Base-by-base conservation (phyloP, 73 alveolate species). In the Chromera velia region DNA sequence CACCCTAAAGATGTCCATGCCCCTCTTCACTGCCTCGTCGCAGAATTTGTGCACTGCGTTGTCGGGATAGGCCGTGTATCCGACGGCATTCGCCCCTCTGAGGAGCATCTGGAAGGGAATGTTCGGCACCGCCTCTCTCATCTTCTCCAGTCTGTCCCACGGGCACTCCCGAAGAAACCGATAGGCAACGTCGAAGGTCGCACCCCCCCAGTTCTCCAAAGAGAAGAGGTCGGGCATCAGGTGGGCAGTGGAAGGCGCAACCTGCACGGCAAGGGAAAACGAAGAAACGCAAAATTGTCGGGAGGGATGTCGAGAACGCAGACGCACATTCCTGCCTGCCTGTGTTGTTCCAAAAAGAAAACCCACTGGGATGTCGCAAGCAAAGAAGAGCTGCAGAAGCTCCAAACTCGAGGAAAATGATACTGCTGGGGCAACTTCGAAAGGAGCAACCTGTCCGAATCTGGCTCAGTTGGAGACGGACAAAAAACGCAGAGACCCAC, bases 101-200 rank as follows among this genome's bases (percentile, higher is more conserved):
- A 66, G 45, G 7, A 68, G 49, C 75, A 69, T 69, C 55, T 69
- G 75, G 0, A 33, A n/a, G 31, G 46, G 31, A 10, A 69, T 69
- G 75, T 69, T 69, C 18, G 75, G 75, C 32, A 69, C 19, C 18
- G 75, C 75, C 13, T 32, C 75, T 0, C 75, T 48, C 0, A 69
- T 28, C 75, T 30, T 28, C 62, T 69, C 75, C 30, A 69, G 55
- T 24, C 75, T 48, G 28, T 24, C 7, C 27, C 29, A 32, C n/a
- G 55, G 27, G 6, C 26, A 40, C 76, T 70, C 76, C 28, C 33
- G 13, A 63, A 70, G 28, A 34, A 70, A 70, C 18, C 76, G 65
- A 33, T 70, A 70, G 13, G 76, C 63, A 18, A 70, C 76, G 34
- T 70, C 76, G 28, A 70, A 70, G 33, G 76, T 70, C n/a, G 76